These are phyloP conservation scores for Paspalum notatum DNA, from an alignment of 176 grass and related monocot genomes.

Conservation along the genomic window DNA sequence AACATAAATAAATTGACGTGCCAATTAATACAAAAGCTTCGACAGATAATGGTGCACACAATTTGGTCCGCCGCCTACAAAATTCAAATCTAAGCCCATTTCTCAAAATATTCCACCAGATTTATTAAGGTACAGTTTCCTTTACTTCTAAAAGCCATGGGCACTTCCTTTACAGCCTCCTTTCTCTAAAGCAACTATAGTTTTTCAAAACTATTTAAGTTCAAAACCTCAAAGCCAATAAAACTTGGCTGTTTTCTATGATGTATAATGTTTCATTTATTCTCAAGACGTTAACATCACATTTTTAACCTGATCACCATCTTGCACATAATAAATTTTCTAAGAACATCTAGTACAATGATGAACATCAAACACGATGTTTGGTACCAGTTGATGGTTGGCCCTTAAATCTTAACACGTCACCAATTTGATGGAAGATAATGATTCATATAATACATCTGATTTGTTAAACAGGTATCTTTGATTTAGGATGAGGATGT, in stretches of 20 bases:
- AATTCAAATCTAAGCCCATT: neutral
- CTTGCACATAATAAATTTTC: neutral
- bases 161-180: neutral
- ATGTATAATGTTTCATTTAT: neutral
- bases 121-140: slow-evolving; percentile 11
- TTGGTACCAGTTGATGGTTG: neutral
- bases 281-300: neutral
- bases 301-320: neutral
- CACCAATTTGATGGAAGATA: slow-evolving; percentile 5
- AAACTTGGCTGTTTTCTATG: neutral
- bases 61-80: neutral
- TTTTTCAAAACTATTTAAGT: neutral
- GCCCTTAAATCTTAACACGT: neutral
- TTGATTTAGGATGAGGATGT: slow-evolving; percentile 36
- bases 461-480: slow-evolving; percentile 22
- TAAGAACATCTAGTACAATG: neutral
- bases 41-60: neutral
- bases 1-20: slow-evolving; percentile 33
- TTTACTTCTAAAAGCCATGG: slow-evolving; percentile 1
- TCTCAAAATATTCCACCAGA: slow-evolving; percentile 15
- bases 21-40: neutral
- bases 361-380: slow-evolving; percentile 16
- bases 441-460: slow-evolving; percentile 25
- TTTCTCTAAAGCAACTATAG: neutral
- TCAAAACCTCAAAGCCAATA: neutral